A percentile compares a stretch with the other conserved stretches of the same genome.
Evolutionary conservation across 176 grass and related monocot genomes (phyloP).

Genomic region (Oryza longistaminata): DNA sequence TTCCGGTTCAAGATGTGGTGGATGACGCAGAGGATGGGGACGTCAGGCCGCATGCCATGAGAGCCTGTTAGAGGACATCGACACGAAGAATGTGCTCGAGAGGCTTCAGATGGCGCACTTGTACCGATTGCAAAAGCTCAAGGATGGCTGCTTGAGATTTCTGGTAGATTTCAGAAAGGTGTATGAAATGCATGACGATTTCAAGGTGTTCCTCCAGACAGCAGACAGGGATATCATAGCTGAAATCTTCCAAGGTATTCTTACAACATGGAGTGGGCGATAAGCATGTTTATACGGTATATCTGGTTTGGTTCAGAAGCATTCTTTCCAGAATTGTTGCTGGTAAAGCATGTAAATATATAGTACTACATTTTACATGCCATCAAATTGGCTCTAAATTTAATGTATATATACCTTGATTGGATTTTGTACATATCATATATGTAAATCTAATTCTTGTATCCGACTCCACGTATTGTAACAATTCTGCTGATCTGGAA

Average conservation of each 20-base stretch:
- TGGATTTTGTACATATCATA: conserved; percentile 35
- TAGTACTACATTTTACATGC: conserved; percentile 20
- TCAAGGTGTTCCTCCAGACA: conserved; percentile 67
- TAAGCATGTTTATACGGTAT: conserved; percentile 23
- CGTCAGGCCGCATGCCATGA: conserved; percentile 66
- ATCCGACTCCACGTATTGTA: not conserved
- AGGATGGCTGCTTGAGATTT: conserved; percentile 76
- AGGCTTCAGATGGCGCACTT: conserved; percentile 72
- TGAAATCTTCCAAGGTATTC: conserved; percentile 80
- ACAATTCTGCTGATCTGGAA: not conserved
- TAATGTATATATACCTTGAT: conserved; percentile 36
- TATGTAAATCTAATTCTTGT: conserved; percentile 38
- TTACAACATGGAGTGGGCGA: conserved; percentile 75
- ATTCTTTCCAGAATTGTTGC: conserved; percentile 38
- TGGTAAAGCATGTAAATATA: conserved; percentile 44
- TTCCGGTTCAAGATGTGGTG: conserved; percentile 94
- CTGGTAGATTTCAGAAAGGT: conserved; percentile 94
- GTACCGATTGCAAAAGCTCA: conserved; percentile 61
- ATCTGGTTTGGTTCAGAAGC: conserved; percentile 22
- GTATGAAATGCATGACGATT: conserved; percentile 79
- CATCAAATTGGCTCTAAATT: conserved; percentile 29
- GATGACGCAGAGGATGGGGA: conserved; percentile 92
- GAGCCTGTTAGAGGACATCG: conserved; percentile 81
- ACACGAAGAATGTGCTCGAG: conserved; percentile 74
- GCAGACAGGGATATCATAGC: conserved; percentile 83